Base-by-base conservation (phyloP, 805 yeast species). In the Zygoascus biomembranicola region DNA sequence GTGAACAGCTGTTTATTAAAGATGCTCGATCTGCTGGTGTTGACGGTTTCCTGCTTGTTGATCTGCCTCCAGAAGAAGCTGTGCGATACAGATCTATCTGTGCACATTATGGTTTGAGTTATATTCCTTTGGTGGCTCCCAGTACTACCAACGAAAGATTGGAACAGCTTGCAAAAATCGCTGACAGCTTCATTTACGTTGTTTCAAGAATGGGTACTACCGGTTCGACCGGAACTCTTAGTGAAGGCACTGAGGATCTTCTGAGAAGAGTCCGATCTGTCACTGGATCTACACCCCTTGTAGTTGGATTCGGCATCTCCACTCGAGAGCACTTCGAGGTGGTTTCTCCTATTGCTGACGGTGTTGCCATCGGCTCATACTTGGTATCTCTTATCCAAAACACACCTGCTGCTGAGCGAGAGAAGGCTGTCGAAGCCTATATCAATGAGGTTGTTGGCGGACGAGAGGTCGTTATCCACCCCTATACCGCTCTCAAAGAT, bases 191-290 rank as follows among this genome's bases (percentile, higher is more conserved):
- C 71, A 85, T 94, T 56, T 94, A 94, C 64, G 99, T 94, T 42
- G 98, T 94, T 16, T 89, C 97, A 2, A 81, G 96, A 69, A 94
- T 94, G 99, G 97, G 98, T 60, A 84, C 96, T 55, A 94, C 99
- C 31, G 99, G 99, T 67, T 92, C 95, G 39, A 73, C 82, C 20
- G 78, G 84, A 18, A 73, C 77, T 20, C 81, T 95, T 44, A 76
- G 81, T 47, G 63, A 73, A 5, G 84, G 83, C 57, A 79, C 92
- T 53, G 79, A 81, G 26, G 80, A 74, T 43, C 77, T 94, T 57
- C 81, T 94, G 61, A 73, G 75, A 31, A 81, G 89, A 60, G 95
- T 94, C 16, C 80, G 95, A 67, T 76, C 79, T 56, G 77, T 79
- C 63, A 78, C 95, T n/a, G 82, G 82, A 20, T 79, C 78, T 48